Evolutionary conservation across 2,329 filamentous ascomycete genomes (phyloP), one percentile per base, ranked within the genome.

Genomic region (Exophiala dermatitidis): DNA sequence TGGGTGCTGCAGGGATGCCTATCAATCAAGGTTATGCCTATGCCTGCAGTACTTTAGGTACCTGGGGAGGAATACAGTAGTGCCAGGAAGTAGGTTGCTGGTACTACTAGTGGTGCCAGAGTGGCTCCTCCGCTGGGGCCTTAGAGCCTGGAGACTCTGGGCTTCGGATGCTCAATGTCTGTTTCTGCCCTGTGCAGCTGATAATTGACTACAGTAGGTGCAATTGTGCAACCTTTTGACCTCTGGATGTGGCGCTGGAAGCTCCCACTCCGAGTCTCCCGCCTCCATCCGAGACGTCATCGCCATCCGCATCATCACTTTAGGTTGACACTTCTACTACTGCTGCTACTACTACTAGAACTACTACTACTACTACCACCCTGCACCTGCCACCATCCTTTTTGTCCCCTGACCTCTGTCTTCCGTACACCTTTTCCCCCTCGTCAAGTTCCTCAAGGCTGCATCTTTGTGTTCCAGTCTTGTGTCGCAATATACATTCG

Each of bases 271-370:
- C 30, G 38, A 38, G 37, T 37, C 52, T 54, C 52, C 52, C 52
- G 52, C 47, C 36, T 37, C 52, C 43, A 50, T 54, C 52, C 52
- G 52, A 30, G 33, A 54, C 52, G 52, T 54, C 52, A 54, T 54
- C 44, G 30, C 12, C 32, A 40, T 12, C 45, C 30, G 12, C 42
- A n/a, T 30, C 40, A 37, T 30, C 30, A 46, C 38, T 46, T 45
- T 29, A n/a, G 29, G 12, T 26, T 29, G n/a, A 29, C 5, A 36
- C 6, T 19, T 19, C 34, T 40, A 36, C 42, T 33, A 26, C 19
- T 19, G 12, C 5, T 31, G n/a, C 37, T 34, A 2, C 33, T 34
- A 34, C 36, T 38, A 38, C 36, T 19, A 19, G 7, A 2, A 38
- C 36, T 3, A 38, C 36, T 28, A 6, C 8, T 30, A 43, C 41